Conservation (phyloP, 768 basidiomycete species). For the Lactarius sp. region DNA sequence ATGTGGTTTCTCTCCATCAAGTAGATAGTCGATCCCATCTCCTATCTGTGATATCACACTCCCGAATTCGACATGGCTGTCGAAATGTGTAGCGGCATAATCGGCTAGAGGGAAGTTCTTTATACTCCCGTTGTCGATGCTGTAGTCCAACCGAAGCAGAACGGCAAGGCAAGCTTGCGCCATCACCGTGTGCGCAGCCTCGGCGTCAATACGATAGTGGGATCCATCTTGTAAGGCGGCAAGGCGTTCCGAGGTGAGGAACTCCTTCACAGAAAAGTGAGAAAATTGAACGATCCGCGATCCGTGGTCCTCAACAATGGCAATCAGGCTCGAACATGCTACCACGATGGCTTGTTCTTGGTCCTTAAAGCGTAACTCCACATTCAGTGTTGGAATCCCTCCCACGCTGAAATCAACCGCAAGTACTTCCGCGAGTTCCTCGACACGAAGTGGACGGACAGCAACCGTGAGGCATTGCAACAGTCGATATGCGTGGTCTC, state of each 20-base stretch:
- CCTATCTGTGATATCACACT: not conserved
- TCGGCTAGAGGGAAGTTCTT: not conserved
- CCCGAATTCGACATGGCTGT: not conserved
- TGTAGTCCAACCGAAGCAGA: not conserved
- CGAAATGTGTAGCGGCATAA: not conserved
- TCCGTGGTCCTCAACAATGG: not conserved
- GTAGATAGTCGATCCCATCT: not conserved
- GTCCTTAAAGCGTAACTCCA: not conserved
- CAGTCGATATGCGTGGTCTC: not conserved
- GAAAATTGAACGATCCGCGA: conserved; percentile 2
- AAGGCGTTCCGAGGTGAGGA: conserved; percentile 5
- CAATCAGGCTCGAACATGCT: not conserved
- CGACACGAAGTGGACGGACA: not conserved
- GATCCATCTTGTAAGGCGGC: not conserved
- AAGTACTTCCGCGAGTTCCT: not conserved
- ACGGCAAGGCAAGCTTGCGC: not conserved
- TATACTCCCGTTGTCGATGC: not conserved
- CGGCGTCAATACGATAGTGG: not conserved
- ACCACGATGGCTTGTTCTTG: not conserved
- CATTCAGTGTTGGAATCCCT: not conserved
- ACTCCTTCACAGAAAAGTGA: conserved; percentile 7
- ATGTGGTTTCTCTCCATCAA: not conserved
- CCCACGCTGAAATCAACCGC: not conserved
- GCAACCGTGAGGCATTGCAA: conserved; percentile 1
- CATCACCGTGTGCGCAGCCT: not conserved